phyloP scores from a whole-genome alignment of 176 grass and related monocot genomes.

The Paspalum notatum region DNA sequence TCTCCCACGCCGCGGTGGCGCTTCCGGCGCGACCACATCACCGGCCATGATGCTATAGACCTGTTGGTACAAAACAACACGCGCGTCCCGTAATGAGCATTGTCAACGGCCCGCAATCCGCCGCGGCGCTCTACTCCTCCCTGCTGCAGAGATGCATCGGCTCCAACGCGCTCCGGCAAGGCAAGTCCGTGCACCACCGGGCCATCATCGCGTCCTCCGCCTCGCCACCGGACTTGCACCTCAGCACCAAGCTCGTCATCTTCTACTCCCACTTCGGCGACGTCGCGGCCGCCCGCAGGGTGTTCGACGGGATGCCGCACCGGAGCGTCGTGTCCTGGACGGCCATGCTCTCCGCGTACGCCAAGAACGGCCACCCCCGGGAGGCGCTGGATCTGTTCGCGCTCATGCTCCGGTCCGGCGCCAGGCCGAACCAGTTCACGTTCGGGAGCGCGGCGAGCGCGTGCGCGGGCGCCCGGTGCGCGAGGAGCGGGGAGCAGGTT shows the following conservation, averaged over 20 bases:
- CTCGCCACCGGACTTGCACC: conserved; percentile 42
- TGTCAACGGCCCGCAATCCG: background rate
- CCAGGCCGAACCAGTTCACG: conserved; percentile 72
- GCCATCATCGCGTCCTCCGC: conserved; percentile 1
- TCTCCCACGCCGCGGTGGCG: background rate
- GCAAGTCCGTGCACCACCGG: conserved; percentile 49
- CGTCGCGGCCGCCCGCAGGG: conserved; percentile 23
- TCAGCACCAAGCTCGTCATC: conserved; percentile 68
- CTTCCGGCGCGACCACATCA: background rate
- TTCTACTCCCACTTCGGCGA: conserved; percentile 60
- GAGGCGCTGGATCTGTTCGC: conserved; percentile 67
- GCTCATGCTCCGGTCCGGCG: conserved; percentile 43
- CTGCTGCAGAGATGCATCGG: conserved; percentile 67
- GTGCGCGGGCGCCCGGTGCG: conserved; percentile 42
- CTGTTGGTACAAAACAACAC: background rate
- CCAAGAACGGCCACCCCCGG: conserved; percentile 35
- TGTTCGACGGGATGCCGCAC: conserved; percentile 76
- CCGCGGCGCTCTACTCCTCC: conserved; percentile 46
- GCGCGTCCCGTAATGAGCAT: conserved; percentile 15
- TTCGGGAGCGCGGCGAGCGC: conserved; percentile 56
- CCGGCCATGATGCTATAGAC: background rate
- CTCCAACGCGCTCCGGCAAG: conserved; percentile 40
- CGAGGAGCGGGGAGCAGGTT: conserved; percentile 65
- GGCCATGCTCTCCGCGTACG: conserved; percentile 72
- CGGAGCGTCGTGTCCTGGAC: conserved; percentile 79